These are phyloP conservation scores for Syzygium aqueum DNA, from an alignment of 345 rosid genomes.

Conservation along the genomic window DNA sequence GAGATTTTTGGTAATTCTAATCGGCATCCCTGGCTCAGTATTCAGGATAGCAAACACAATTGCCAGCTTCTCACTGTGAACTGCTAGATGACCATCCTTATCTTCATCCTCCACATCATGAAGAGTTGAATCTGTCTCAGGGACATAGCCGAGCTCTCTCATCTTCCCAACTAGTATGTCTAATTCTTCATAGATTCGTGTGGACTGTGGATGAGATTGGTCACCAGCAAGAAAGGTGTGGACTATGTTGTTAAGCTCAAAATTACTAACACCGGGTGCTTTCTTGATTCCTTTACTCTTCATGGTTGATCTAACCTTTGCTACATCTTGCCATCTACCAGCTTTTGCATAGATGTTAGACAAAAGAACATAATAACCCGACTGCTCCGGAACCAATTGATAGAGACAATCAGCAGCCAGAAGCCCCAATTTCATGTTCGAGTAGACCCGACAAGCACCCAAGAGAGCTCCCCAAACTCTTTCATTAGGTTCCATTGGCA, in stretches of 20 bases:
- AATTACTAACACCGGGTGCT: slow-evolving; percentile 41
- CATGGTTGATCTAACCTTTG: slow-evolving; percentile 36
- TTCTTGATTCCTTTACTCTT: slow-evolving; percentile 45
- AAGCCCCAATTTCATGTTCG: slow-evolving; percentile 32
- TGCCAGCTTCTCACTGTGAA: slow-evolving; percentile 56
- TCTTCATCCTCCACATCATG: slow-evolving; percentile 56
- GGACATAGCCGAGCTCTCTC: slow-evolving; percentile 36
- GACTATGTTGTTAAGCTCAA: slow-evolving; percentile 29
- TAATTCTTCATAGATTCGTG: slow-evolving; percentile 23
- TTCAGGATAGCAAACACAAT: slow-evolving; percentile 42
- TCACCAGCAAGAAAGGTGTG: slow-evolving; percentile 46
- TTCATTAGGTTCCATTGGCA: slow-evolving; percentile 41
- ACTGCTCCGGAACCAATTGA: slow-evolving; percentile 35
- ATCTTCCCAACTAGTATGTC: slow-evolving; percentile 27
- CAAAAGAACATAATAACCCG: slow-evolving; percentile 48
- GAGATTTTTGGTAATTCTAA: slow-evolving; percentile 37
- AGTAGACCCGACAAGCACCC: slow-evolving; percentile 53
- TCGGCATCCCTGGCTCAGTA: slow-evolving; percentile 7
- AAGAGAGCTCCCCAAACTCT: slow-evolving; percentile 52
- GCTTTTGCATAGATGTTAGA: slow-evolving; percentile 52
- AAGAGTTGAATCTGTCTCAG: slow-evolving; percentile 37
- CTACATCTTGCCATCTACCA: slow-evolving; percentile 45
- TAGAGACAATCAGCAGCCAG: slow-evolving; percentile 35
- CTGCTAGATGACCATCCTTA: slow-evolving; percentile 32
- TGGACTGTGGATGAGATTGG: slow-evolving; percentile 22